Percentiles rank a stretch among this genome's conserved stretches.
These are phyloP conservation scores for Diaporthe vexans DNA, from an alignment of 2,329 filamentous ascomycete species.

Conservation along the genomic window DNA sequence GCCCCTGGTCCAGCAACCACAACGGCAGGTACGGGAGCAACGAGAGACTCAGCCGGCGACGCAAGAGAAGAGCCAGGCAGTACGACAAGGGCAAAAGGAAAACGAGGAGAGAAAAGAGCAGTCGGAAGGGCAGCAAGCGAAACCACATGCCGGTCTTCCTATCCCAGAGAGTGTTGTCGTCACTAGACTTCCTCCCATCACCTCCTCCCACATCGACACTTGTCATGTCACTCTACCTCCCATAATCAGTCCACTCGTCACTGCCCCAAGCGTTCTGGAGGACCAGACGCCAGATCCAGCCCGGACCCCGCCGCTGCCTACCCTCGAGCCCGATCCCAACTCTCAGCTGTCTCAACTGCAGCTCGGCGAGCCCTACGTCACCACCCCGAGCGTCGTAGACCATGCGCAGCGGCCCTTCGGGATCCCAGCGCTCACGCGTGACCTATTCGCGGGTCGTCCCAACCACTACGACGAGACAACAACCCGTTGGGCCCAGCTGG, in stretches of 20 bases:
- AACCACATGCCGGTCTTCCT: not conserved
- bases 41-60: not conserved
- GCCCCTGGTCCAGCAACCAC: not conserved
- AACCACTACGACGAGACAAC: slow-evolving; percentile 25
- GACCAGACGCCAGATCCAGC: not conserved
- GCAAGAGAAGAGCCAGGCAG: not conserved
- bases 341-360: not conserved
- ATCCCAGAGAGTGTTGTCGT: not conserved
- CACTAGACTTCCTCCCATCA: not conserved
- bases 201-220: not conserved
- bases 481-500: not conserved
- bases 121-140: not conserved
- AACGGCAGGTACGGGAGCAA: not conserved
- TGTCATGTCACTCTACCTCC: not conserved
- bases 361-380: not conserved
- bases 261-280: not conserved
- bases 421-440: slow-evolving; percentile 12
- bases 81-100: not conserved
- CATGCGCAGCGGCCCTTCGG: not conserved
- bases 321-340: not conserved
- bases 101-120: not conserved
- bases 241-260: not conserved
- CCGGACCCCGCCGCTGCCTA: not conserved
- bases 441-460: not conserved
- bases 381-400: not conserved